Evolutionary conservation across 345 rosid genomes (phyloP).

Genomic region (Eucalyptus dawsonii): DNA sequence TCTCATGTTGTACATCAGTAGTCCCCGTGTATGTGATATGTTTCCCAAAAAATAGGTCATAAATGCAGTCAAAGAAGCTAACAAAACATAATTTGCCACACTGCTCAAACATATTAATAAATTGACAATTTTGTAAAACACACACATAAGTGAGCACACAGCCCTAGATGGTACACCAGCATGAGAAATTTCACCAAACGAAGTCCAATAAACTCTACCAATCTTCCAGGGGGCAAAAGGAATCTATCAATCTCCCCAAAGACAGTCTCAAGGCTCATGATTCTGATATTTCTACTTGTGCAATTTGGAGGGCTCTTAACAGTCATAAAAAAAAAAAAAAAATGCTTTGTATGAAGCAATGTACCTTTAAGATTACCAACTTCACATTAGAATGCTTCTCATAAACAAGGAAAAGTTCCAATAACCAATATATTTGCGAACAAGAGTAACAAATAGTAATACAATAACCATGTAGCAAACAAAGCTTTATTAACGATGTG

Average conservation of each 20-base stretch:
- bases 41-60: not conserved
- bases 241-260: not conserved
- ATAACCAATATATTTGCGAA: conserved; percentile 32
- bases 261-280: not conserved
- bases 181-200: not conserved
- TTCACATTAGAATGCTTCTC: conserved; percentile 48
- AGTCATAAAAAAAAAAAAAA: not conserved
- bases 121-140: not conserved
- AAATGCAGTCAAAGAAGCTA: not conserved
- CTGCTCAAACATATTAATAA: not conserved
- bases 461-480: not conserved
- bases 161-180: not conserved
- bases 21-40: not conserved
- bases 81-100: not conserved
- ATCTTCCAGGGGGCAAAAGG: not conserved
- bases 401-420: conserved; percentile 44
- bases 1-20: not conserved
- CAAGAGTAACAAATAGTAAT: not conserved
- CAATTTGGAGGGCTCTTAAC: not conserved
- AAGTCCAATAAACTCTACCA: not conserved
- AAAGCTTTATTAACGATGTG: not conserved
- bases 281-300: not conserved
- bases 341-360: not conserved
- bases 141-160: not conserved
- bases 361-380: conserved; percentile 61